These are phyloP conservation scores for Phaeolepiota aurea DNA, from an alignment of 768 basidiomycete species.

Conservation along the genomic window DNA sequence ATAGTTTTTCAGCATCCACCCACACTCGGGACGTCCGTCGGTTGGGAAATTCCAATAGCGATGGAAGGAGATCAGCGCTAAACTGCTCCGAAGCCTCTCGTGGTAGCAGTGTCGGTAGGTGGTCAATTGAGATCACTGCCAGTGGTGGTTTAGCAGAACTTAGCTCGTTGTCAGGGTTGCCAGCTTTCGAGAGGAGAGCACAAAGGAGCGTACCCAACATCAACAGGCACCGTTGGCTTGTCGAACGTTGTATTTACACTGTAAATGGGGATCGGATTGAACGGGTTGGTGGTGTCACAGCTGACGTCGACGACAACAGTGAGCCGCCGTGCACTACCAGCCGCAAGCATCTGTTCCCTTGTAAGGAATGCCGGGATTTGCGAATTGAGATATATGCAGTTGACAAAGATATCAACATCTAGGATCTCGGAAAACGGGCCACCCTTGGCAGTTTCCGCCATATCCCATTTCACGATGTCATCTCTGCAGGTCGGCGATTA, in stretches of 20 bases:
- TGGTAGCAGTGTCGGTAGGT: slow-evolving; percentile 90
- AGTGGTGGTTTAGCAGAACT: slow-evolving; percentile 61
- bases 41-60: slow-evolving; percentile 72
- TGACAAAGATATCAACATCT: slow-evolving; percentile 96
- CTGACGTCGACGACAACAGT: slow-evolving; percentile 93
- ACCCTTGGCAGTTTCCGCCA: slow-evolving; percentile 93
- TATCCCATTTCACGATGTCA: slow-evolving; percentile 95
- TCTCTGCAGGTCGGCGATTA: slow-evolving; percentile 39
- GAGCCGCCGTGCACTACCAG: slow-evolving; percentile 60
- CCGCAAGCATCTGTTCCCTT: slow-evolving; percentile 57
- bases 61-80: slow-evolving; percentile 78
- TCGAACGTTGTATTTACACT: slow-evolving; percentile 88
- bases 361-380: slow-evolving; percentile 81
- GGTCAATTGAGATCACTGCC: slow-evolving; percentile 92
- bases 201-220: slow-evolving; percentile 42
- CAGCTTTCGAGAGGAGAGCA: neutral
- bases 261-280: slow-evolving; percentile 97
- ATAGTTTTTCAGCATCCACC: slow-evolving; percentile 82
- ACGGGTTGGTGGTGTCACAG: slow-evolving; percentile 98
- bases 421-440: slow-evolving; percentile 95
- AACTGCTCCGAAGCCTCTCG: slow-evolving; percentile 97
- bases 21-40: slow-evolving; percentile 68
- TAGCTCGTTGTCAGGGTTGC: slow-evolving; percentile 1
- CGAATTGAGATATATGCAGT: slow-evolving; percentile 96
- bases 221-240: slow-evolving; percentile 83